A percentile compares a stretch with the other conserved stretches of the same genome.
Evolutionary conservation across 1,139 yeast genomes (phyloP).

Genomic region (Tardiomyces depauwii): DNA sequence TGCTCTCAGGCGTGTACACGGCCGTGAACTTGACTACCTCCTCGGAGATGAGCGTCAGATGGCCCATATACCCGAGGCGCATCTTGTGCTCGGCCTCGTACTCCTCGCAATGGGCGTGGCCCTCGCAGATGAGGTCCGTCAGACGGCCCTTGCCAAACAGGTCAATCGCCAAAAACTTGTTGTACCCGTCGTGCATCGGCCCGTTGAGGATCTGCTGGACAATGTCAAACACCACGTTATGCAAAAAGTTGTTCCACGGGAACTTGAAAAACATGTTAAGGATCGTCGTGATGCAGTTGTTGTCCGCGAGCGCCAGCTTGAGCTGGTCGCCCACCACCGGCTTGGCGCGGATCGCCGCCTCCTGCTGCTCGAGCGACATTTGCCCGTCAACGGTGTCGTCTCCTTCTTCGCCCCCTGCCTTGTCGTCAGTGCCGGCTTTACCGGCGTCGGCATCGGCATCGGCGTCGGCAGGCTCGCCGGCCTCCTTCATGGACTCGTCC

Average conservation of each 20-base stretch:
- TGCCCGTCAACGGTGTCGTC: slow-evolving; percentile 6
- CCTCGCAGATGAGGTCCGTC: slow-evolving; percentile 68
- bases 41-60: slow-evolving; percentile 87
- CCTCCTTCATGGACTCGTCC: slow-evolving; percentile 20
- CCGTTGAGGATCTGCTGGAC: slow-evolving; percentile 95
- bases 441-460: slow-evolving; percentile 1
- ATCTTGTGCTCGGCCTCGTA: slow-evolving; percentile 50
- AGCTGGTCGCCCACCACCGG: slow-evolving; percentile 88
- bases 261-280: slow-evolving; percentile 77
- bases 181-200: slow-evolving; percentile 86
- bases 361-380: slow-evolving; percentile 42
- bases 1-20: slow-evolving; percentile 49
- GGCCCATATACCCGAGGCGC: slow-evolving; percentile 95
- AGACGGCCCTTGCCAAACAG: slow-evolving; percentile 71
- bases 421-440: background rate
- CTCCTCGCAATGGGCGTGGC: slow-evolving; percentile 65
- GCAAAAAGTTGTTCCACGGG: slow-evolving; percentile 97
- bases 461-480: slow-evolving; percentile 1
- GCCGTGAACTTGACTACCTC: slow-evolving; percentile 93
- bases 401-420: slow-evolving; percentile 3
- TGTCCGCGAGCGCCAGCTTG: slow-evolving; percentile 77
- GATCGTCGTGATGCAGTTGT: slow-evolving; percentile 66
- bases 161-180: slow-evolving; percentile 79
- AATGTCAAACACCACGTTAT: slow-evolving; percentile 93
- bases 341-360: slow-evolving; percentile 46